These are phyloP conservation scores for Fusarium abutilonis DNA, from an alignment of 2,329 filamentous ascomycete species.

Conservation along the genomic window DNA sequence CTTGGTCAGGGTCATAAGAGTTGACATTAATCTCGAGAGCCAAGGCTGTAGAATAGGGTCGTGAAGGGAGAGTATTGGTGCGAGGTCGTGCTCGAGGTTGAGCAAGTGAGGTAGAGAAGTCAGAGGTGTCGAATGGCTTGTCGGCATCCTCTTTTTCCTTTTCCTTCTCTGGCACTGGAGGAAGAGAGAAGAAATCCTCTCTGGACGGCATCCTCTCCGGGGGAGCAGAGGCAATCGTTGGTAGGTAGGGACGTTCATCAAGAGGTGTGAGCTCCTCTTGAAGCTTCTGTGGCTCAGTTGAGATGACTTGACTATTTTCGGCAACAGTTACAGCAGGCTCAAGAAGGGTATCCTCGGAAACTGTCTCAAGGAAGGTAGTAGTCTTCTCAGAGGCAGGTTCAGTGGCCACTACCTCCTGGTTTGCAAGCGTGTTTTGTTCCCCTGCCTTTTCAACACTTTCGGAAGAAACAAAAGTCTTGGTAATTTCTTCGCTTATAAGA, in stretches of 20 bases:
- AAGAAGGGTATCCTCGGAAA: constrained; percentile 34
- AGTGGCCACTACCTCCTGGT: constrained; percentile 9
- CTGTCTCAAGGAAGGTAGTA: constrained; percentile 33
- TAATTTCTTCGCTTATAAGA: neutral
- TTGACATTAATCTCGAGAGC: constrained; percentile 39
- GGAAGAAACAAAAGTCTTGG: neutral
- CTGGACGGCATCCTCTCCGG: constrained; percentile 28
- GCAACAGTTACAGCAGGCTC: constrained; percentile 20
- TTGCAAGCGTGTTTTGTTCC: constrained; percentile 9
- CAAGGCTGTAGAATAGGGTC: constrained; percentile 43
- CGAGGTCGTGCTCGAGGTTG: constrained; percentile 30
- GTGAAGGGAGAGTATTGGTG: constrained; percentile 38
- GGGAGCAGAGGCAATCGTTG: constrained; percentile 30
- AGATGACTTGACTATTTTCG: constrained; percentile 9
- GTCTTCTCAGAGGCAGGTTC: constrained; percentile 20
- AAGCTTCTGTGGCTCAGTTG: constrained; percentile 7
- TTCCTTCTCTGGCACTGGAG: constrained; percentile 23
- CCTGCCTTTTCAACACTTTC: constrained; percentile 1
- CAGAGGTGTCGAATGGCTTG: constrained; percentile 24
- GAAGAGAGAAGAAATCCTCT: constrained; percentile 24
- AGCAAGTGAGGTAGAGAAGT: constrained; percentile 27
- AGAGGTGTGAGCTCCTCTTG: constrained; percentile 1
- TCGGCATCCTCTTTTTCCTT: constrained; percentile 25
- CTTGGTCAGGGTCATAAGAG: constrained; percentile 27
- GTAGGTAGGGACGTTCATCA: constrained; percentile 20